Evolutionary conservation across 2,329 filamentous ascomycete genomes (phyloP).

Genomic region (Calcarisporium arbuscula): DNA sequence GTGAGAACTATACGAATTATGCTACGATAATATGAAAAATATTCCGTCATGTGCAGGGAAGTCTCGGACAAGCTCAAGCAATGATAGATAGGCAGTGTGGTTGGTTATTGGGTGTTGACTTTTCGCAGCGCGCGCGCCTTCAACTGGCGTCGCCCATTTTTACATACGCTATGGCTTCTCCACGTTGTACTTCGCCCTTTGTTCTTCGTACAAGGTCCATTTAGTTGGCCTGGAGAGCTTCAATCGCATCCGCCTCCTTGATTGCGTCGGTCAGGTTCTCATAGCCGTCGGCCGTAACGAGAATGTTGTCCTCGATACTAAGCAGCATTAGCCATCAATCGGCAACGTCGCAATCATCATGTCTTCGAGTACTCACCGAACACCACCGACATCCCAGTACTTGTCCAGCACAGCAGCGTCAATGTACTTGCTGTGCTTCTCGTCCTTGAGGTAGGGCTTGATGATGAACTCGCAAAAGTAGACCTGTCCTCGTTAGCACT

Average conservation of each 20-base stretch:
- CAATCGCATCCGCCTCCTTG: slow-evolving; percentile 60
- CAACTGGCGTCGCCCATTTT: no score
- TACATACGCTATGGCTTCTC: not conserved
- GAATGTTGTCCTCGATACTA: slow-evolving; percentile 63
- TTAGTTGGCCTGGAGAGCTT: slow-evolving; percentile 28
- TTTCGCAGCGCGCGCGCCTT: no score
- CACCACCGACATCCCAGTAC: slow-evolving; percentile 78
- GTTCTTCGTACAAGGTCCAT: not conserved
- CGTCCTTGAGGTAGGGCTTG: slow-evolving; percentile 67
- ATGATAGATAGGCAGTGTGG: no score
- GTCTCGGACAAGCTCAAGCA: no score
- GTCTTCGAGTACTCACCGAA: slow-evolving; percentile 41
- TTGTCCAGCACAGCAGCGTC: slow-evolving; percentile 64
- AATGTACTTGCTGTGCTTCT: slow-evolving; percentile 69
- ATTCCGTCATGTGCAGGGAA: no score
- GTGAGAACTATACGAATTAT: no score
- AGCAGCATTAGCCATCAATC: no score
- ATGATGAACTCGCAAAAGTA: slow-evolving; percentile 93
- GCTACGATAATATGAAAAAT: no score
- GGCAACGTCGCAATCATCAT: no score
- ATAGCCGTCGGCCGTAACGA: slow-evolving; percentile 62
- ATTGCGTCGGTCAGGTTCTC: slow-evolving; percentile 68
- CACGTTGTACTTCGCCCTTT: no score
- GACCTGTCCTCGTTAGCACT: slow-evolving; percentile 40
- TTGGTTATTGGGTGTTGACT: no score